These are phyloP conservation scores for Picea glauca DNA, from an alignment of 75 land plant species.

Conservation along the genomic window DNA sequence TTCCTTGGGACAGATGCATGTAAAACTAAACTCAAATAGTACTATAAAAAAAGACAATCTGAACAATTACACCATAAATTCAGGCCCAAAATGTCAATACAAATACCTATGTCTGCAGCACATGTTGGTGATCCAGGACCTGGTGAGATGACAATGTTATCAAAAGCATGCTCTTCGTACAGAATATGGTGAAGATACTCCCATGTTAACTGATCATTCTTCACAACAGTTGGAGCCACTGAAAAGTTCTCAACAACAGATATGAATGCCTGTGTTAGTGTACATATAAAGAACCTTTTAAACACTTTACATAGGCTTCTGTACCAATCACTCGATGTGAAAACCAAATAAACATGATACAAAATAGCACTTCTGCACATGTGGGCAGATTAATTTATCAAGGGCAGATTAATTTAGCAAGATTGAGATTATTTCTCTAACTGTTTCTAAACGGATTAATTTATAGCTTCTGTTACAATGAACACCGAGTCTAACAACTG, in stretches of 20 bases:
- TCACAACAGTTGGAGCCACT: slow-evolving; percentile 91
- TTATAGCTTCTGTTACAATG: background rate
- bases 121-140: slow-evolving; percentile 98
- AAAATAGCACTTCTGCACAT: background rate
- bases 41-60: background rate
- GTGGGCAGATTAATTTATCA: background rate
- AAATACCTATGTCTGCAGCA: slow-evolving; percentile 78
- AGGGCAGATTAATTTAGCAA: background rate
- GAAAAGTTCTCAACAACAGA: slow-evolving; percentile 11
- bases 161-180: slow-evolving; percentile 79
- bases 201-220: slow-evolving; percentile 90
- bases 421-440: background rate
- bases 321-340: background rate
- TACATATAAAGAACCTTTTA: background rate
- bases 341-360: slow-evolving; percentile 1
- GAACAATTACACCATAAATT: slow-evolving; percentile 2
- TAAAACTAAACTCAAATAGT: background rate
- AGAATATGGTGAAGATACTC: slow-evolving; percentile 43
- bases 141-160: slow-evolving; percentile 98
- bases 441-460: background rate
- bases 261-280: background rate
- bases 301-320: background rate
- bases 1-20: background rate
- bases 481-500: background rate
- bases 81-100: background rate